phyloP scores from a whole-genome alignment of 805 yeast genomes.

The Kluyveromyces dobzhanskii region DNA sequence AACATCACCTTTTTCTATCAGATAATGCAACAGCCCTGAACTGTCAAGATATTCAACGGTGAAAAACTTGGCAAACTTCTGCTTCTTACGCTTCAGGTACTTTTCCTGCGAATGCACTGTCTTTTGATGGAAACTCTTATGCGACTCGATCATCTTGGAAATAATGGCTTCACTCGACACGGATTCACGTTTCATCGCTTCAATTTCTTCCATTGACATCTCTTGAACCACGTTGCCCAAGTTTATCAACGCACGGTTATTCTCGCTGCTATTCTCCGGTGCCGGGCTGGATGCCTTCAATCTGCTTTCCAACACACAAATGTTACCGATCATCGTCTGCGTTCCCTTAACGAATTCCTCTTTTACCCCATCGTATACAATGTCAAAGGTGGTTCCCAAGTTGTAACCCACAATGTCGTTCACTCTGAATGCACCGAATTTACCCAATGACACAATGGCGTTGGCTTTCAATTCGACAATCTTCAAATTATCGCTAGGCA shows the following conservation, averaged over 20 bases:
- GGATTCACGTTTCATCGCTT: slow-evolving; percentile 65
- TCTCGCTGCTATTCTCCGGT: slow-evolving; percentile 39
- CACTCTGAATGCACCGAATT: slow-evolving; percentile 80
- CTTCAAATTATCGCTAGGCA: slow-evolving; percentile 77
- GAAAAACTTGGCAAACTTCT: slow-evolving; percentile 80
- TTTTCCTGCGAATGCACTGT: slow-evolving; percentile 87
- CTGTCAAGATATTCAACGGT: slow-evolving; percentile 70
- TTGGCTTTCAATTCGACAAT: slow-evolving; percentile 58
- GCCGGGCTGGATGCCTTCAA: background rate
- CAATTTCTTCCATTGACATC: slow-evolving; percentile 73
- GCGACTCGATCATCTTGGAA: slow-evolving; percentile 72
- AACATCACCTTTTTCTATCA: slow-evolving; percentile 67
- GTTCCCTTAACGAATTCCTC: slow-evolving; percentile 11
- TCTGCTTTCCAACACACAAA: slow-evolving; percentile 13
- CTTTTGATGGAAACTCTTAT: slow-evolving; percentile 79
- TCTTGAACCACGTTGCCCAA: slow-evolving; percentile 66
- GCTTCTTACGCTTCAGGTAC: slow-evolving; percentile 84
- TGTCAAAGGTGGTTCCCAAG: slow-evolving; percentile 86
- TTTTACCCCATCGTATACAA: slow-evolving; percentile 35
- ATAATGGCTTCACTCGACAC: slow-evolving; percentile 71
- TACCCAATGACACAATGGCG: slow-evolving; percentile 67
- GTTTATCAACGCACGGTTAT: slow-evolving; percentile 57
- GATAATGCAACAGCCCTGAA: slow-evolving; percentile 62
- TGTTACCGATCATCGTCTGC: slow-evolving; percentile 21
- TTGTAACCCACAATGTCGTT: slow-evolving; percentile 71